These are phyloP conservation scores for Metschnikowia continentalis DNA, from an alignment of 805 yeast genomes.

Conservation along the genomic window DNA sequence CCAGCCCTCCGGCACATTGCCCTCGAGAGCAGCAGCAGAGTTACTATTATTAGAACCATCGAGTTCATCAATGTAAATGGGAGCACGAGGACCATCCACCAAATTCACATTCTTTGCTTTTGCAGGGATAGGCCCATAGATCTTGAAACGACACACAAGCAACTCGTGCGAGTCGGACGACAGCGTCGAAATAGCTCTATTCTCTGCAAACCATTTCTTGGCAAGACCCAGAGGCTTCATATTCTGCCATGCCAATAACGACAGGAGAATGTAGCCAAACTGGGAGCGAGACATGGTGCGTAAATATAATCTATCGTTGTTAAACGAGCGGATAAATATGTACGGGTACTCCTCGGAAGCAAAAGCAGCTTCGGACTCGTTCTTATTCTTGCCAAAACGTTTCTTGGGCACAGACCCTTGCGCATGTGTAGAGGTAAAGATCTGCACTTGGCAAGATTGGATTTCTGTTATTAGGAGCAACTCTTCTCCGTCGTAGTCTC, in stretches of 20 bases:
- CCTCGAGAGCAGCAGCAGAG: constrained; percentile 3
- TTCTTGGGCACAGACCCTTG: constrained; percentile 3
- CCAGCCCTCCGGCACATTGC: constrained; percentile 53
- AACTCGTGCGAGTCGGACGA: constrained; percentile 32
- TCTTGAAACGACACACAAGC: constrained; percentile 59
- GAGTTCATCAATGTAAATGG: constrained; percentile 20
- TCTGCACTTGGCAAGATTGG: constrained; percentile 39
- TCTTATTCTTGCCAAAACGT: constrained; percentile 7
- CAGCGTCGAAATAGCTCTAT: constrained; percentile 26
- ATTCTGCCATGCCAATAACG: constrained; percentile 55
- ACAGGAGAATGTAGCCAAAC: constrained; percentile 42
- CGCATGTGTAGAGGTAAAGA: constrained; percentile 24
- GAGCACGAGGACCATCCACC: constrained; percentile 37
- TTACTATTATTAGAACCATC: constrained; percentile 1
- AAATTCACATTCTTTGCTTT: constrained; percentile 35
- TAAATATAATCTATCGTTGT: constrained; percentile 36
- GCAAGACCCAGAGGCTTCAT: constrained; percentile 50
- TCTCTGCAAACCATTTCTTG: constrained; percentile 49
- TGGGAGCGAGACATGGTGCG: constrained; percentile 31
- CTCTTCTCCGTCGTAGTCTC: constrained; percentile 28
- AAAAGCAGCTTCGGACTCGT: neutral
- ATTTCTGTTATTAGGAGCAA: constrained; percentile 30
- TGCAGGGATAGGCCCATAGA: constrained; percentile 59
- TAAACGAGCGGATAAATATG: constrained; percentile 38
- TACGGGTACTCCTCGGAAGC: constrained; percentile 31